phyloP scores from a whole-genome alignment of 2,329 filamentous ascomycete species.

The Nemania abortiva region DNA sequence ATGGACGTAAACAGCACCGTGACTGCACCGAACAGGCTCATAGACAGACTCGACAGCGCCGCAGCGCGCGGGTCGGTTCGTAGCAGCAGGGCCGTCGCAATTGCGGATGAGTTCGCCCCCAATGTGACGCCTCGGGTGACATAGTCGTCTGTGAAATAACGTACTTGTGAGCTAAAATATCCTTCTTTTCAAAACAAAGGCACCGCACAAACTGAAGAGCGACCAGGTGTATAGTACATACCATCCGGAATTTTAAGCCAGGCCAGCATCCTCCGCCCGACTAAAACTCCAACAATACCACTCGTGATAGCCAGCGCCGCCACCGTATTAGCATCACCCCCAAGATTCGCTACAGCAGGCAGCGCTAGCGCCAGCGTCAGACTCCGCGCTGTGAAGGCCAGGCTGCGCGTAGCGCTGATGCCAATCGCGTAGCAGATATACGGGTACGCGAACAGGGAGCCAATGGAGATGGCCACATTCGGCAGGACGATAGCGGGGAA shows the following conservation, averaged over 20 bases:
- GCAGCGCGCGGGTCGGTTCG: constrained; percentile 69
- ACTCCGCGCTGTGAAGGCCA: constrained; percentile 68
- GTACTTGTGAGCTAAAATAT: no score
- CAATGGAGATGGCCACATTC: constrained; percentile 63
- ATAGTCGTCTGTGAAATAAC: constrained; percentile 67
- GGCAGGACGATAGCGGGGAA: constrained; percentile 67
- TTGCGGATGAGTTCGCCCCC: constrained; percentile 71
- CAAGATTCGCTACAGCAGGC: constrained; percentile 67
- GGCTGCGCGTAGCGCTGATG: constrained; percentile 63
- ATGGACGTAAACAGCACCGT: constrained; percentile 70
- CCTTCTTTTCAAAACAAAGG: not conserved
- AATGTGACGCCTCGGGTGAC: constrained; percentile 72
- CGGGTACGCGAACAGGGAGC: constrained; percentile 70
- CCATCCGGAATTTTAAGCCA: constrained; percentile 66
- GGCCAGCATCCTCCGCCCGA: constrained; percentile 63
- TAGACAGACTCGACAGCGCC: constrained; percentile 69
- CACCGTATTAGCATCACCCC: constrained; percentile 67
- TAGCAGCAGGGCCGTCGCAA: constrained; percentile 68
- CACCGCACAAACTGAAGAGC: not conserved
- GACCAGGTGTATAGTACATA: constrained; percentile 41
- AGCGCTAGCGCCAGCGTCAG: constrained; percentile 71
- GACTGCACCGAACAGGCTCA: constrained; percentile 71
- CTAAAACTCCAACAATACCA: constrained; percentile 68
- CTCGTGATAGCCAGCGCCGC: constrained; percentile 70
- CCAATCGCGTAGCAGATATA: constrained; percentile 64